Conservation (phyloP, 148 eudicot species). For the Agrostemma githago region DNA sequence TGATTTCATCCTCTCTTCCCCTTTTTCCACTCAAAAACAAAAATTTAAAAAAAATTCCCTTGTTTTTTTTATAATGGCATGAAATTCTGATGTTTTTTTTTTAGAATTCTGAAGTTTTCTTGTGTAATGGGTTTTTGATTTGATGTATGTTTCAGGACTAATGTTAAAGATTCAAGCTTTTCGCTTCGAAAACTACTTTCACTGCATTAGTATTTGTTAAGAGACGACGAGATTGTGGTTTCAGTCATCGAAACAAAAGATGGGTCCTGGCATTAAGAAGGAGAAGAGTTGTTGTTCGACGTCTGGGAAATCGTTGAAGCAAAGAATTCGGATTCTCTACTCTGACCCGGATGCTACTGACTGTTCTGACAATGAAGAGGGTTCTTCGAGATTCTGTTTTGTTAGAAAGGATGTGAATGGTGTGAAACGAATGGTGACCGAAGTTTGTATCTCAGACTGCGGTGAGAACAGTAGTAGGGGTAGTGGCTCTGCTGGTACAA, state of each 20-base stretch:
- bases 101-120: background rate
- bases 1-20: background rate
- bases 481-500: background rate
- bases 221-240: constrained; percentile 24
- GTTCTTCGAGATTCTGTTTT: background rate
- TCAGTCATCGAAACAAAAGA: constrained; percentile 1
- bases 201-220: background rate
- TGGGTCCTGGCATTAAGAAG: constrained; percentile 7
- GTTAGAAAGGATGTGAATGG: constrained; percentile 5
- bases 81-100: background rate
- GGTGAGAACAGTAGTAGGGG: background rate
- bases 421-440: constrained; percentile 21
- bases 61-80: background rate
- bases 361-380: constrained; percentile 24
- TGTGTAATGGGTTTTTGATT: constrained; percentile 16
- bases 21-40: background rate
- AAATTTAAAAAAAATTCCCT: no score
- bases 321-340: constrained; percentile 26
- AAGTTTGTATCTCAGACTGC: constrained; percentile 14
- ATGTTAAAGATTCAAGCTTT: constrained; percentile 9
- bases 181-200: constrained; percentile 1
- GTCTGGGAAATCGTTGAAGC: background rate
- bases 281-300: background rate
- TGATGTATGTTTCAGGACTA: constrained; percentile 23
- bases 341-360: constrained; percentile 42